These are phyloP conservation scores for Microsporum audouinii DNA, from an alignment of 2,329 filamentous ascomycete species.

Conservation along the genomic window DNA sequence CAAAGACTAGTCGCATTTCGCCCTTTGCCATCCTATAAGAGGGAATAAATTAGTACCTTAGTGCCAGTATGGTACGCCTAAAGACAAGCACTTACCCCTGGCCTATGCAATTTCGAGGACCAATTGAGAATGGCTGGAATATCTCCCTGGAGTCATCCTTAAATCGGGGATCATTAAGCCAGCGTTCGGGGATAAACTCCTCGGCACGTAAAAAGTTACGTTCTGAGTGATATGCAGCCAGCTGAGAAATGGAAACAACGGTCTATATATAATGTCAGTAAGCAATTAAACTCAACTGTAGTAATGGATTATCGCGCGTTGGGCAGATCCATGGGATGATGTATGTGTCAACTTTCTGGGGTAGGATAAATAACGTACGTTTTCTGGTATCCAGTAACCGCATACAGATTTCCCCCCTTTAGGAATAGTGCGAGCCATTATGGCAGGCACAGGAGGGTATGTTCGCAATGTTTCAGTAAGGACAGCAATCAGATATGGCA, in stretches of 20 bases:
- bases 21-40: conserved; percentile 13
- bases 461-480: conserved; percentile 17
- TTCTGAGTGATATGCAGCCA: conserved; percentile 10
- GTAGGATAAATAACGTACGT: conserved; percentile 5
- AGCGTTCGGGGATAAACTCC: conserved; percentile 18
- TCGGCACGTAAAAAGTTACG: conserved; percentile 16
- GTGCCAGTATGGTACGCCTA: not conserved
- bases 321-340: no score
- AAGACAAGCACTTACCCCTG: conserved; percentile 10
- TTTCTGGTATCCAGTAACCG: conserved; percentile 14
- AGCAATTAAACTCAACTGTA: not conserved
- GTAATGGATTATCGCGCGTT: not conserved
- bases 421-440: conserved; percentile 16
- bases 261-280: not conserved
- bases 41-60: not conserved
- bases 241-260: conserved; percentile 13
- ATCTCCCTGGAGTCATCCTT: conserved; percentile 11
- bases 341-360: not conserved
- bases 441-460: conserved; percentile 17
- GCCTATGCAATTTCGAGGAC: conserved; percentile 16
- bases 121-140: conserved; percentile 15
- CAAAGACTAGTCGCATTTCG: conserved; percentile 17
- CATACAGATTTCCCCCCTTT: conserved; percentile 13
- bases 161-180: conserved; percentile 11
- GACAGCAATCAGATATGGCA: conserved; percentile 17